These are phyloP conservation scores for Trichosporon ovoides DNA, from an alignment of 1,284 basidiomycete genomes.

Conservation along the genomic window DNA sequence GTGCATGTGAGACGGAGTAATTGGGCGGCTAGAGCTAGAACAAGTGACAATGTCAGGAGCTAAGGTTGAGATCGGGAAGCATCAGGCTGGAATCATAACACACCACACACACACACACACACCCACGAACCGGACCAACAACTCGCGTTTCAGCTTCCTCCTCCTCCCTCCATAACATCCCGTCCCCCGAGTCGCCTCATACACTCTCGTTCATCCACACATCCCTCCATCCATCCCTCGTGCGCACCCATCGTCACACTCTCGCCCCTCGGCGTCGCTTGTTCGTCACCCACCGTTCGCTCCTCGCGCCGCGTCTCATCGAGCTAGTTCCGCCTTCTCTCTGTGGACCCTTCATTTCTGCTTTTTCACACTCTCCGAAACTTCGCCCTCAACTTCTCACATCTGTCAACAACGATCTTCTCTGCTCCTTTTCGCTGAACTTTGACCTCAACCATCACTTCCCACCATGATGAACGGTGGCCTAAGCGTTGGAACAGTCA, in stretches of 20 bases:
- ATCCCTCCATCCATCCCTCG: too few species aligned
- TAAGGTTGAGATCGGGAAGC: too few species aligned
- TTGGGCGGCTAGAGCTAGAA: too few species aligned
- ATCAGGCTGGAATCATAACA: neutral
- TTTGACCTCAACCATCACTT: slow-evolving; percentile 2
- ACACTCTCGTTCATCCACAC: neutral
- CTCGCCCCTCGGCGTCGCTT: neutral
- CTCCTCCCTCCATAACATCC: too few species aligned
- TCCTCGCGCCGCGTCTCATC: neutral
- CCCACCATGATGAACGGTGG: slow-evolving; percentile 30
- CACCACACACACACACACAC: neutral
- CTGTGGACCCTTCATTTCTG: slow-evolving; percentile 1
- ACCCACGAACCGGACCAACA: too few species aligned
- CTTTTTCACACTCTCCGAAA: neutral
- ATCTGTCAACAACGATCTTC: neutral
- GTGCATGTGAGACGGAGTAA: too few species aligned
- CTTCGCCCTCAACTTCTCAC: neutral
- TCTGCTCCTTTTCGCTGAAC: neutral
- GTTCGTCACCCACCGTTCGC: neutral
- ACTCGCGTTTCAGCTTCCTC: too few species aligned
- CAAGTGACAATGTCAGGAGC: neutral
- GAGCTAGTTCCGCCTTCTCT: too few species aligned
- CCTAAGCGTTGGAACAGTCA: slow-evolving; percentile 52
- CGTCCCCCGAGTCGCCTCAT: too few species aligned
- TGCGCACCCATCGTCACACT: neutral